Evolutionary conservation across 305 asterid genomes (phyloP), one percentile per base, ranked within the genome.

Genomic region (Solanum aculeatissimum): DNA sequence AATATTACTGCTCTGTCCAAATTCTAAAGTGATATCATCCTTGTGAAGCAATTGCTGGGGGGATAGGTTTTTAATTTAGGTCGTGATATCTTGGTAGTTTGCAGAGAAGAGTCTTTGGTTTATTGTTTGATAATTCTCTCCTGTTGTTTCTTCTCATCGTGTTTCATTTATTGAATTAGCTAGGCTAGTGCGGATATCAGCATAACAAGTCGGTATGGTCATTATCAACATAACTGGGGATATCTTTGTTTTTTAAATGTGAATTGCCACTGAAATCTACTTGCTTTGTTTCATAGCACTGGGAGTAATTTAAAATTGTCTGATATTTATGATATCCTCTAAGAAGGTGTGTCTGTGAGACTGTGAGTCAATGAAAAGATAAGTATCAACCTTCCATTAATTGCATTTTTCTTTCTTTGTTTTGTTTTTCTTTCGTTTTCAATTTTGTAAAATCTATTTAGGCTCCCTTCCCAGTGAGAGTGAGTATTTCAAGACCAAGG

Each of bases 381-480:
- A 49, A 77, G 82, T 49, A 49, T 77, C 45, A 77, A 18, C 65
- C 65, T 77, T 77, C 82, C 47, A 77, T 77, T 49, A 77, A 18
- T 29, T 27, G 47, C 82, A 16, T 71, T 63, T 47, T 57, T 58
- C 42, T 32, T 85, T 42, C 78, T 51, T 65, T 84, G 25, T 65
- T 38, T 60, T 71, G 49, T 69, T 38, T 77, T 63, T 91, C 82
- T 84, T 79, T 82, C 69, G 21, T 77, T 72, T 71, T 87, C 29
- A 77, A 84, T 81, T 53, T 53, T 85, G 80, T 55, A 38, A 27
- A 81, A 84, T 88, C 83, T 78, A 72, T 86, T 60, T 87, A 94
- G 97, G 95, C 32, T 91, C 90, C 84, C 87, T 88, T 82, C 84
- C 92, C 87, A 82, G 85, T 69, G 94, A 88, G 86, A 87, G 83